These are phyloP conservation scores for Epicoccum nigrum DNA, from an alignment of 2,329 filamentous ascomycete species.

Conservation along the genomic window DNA sequence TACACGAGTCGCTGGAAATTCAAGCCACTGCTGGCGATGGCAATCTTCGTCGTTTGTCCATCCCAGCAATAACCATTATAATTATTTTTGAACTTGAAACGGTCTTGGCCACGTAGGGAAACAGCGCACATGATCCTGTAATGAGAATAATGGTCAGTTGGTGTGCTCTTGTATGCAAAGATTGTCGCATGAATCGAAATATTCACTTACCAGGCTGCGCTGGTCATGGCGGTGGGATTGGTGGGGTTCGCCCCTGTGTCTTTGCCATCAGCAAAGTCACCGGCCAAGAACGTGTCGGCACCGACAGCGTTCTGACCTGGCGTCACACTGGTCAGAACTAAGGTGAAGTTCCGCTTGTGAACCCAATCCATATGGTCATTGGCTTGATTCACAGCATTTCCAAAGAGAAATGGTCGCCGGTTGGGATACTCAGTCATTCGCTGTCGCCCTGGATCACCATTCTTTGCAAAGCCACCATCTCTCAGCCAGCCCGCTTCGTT, in stretches of 20 bases:
- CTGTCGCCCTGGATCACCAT: not conserved
- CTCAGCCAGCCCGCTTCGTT: not conserved
- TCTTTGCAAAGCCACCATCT: not conserved
- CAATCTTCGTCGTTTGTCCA: not conserved
- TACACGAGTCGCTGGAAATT: not conserved
- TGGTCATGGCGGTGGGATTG: not conserved
- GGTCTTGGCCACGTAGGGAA: not conserved
- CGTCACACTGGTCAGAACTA: not conserved
- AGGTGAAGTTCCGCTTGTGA: not conserved
- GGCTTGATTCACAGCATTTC: not conserved
- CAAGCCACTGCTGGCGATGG: not conserved
- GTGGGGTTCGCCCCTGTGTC: not conserved
- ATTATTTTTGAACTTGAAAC: not conserved
- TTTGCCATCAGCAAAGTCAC: no score
- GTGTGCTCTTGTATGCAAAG: no score
- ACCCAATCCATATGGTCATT: not conserved
- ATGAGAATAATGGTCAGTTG: no score
- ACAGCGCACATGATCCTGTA: not conserved
- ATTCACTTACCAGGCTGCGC: not conserved
- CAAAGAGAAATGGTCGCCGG: not conserved
- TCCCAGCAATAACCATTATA: not conserved
- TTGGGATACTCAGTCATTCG: not conserved
- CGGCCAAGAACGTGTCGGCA: no score
- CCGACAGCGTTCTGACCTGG: no score
- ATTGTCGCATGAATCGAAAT: no score